These are phyloP conservation scores for Vitis labrusca DNA, from an alignment of 164 flowering plant genomes.

Conservation along the genomic window DNA sequence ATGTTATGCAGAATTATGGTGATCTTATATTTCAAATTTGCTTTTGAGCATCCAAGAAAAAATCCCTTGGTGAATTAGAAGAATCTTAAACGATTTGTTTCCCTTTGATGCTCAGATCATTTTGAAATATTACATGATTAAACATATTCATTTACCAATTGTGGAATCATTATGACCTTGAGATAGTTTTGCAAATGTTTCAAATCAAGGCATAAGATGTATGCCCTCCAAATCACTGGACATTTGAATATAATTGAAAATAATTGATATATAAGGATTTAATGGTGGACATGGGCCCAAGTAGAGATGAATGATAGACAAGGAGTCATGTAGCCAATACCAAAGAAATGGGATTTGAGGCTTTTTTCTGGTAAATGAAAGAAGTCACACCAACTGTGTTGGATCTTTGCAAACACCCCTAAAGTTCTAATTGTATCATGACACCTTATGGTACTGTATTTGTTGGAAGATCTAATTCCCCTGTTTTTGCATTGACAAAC, in stretches of 20 bases:
- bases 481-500: slow-evolving; percentile 13
- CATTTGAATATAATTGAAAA: not conserved
- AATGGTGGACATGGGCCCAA: no score
- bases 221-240: not conserved
- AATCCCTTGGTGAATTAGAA: not conserved
- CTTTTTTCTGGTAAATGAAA: not conserved
- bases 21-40: not conserved
- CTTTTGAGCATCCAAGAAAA: not conserved
- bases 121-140: no score
- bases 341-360: not conserved
- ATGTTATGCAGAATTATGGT: not conserved
- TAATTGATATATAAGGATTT: not conserved
- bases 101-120: no score
- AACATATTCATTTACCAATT: no score
- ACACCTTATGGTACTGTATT: not conserved
- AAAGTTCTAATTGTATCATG: not conserved
- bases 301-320: no score
- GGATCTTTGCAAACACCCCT: not conserved
- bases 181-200: not conserved
- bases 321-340: not conserved
- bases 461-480: slow-evolving; percentile 3
- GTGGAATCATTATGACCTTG: no score
- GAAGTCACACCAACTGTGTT: not conserved
- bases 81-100: no score
- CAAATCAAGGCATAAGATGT: not conserved